Evolutionary conservation across 1,284 basidiomycete genomes (phyloP), one percentile per base, ranked within the genome.

Genomic region (Cryptococcus sp.): DNA sequence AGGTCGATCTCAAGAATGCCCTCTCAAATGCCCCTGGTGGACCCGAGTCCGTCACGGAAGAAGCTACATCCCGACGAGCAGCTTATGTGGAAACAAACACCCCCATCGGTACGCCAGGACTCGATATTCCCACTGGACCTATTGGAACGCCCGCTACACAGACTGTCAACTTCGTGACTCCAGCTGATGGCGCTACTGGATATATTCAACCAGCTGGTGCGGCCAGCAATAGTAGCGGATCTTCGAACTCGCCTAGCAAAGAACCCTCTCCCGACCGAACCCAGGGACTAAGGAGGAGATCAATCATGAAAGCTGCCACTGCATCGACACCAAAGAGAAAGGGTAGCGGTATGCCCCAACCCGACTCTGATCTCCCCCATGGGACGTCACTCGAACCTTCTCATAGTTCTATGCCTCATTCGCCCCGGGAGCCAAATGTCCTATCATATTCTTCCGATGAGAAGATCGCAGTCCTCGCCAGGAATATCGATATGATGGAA

Each of bases 361-460:
- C 43, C 16, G 45, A 39, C 19, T 52, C 61, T 2, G 61, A 62
- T 44, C 53, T 74, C 5, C 73, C 74, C 1, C 62, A 64, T 22
- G 71, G 72, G 5, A 75, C 72, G 0, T 75, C 73, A 1, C 66
- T 74, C 31, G 64, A 73, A 46, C 69, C 70, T 1, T 66, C 70
- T 16, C 73, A 58, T 50, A 67, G 50, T 19, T 65, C 54, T 22
- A 58, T 62, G 34, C 54, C 68, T 34, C 76, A 48, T 67, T 79
- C 52, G 37, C 83, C 55, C 11, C 49, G 59, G 19, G 49, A 53
- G 5, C 67, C 66, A 1, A 59, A 87, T 65, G 78, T 81, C 0
- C 82, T 98, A 7, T 77, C 83, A 7, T 82, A 86, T 65, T 89
- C 94, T 59, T 85, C 88, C 0, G 81, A 88, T 61, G 70, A 78